Evolutionary conservation across 495 filamentous ascomycete genomes (phyloP).

Genomic region (Lophiotrema nucula): DNA sequence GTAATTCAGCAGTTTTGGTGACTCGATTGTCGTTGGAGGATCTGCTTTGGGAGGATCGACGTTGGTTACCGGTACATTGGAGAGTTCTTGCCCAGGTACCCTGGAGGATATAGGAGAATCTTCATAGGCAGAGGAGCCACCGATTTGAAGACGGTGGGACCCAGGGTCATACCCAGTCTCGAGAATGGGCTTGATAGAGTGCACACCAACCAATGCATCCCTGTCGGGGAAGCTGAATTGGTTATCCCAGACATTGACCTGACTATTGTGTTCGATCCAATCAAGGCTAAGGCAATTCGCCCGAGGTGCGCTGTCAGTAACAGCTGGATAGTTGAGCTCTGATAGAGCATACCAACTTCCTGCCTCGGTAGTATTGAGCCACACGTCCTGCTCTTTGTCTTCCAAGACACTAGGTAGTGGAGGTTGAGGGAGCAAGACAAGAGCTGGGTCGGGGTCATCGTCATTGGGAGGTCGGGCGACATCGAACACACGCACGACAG

Average conservation of each 20-base stretch:
- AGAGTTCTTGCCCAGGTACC: background rate
- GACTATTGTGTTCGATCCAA: slow-evolving; percentile 8
- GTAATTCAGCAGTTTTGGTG: background rate
- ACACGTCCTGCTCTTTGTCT: slow-evolving; percentile 65
- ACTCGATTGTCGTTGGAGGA: background rate
- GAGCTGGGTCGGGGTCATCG: slow-evolving; percentile 55
- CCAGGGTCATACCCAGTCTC: slow-evolving; percentile 1
- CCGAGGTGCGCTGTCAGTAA: slow-evolving; percentile 64
- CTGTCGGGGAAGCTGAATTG: slow-evolving; percentile 24
- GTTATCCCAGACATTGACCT: slow-evolving; percentile 17
- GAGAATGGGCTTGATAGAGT: slow-evolving; percentile 1
- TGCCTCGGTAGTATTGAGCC: slow-evolving; percentile 78
- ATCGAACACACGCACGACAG: slow-evolving; percentile 89
- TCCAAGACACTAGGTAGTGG: slow-evolving; percentile 61
- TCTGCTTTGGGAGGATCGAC: background rate
- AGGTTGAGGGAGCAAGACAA: slow-evolving; percentile 86
- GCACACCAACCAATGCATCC: slow-evolving; percentile 25
- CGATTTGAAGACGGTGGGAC: background rate
- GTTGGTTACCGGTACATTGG: too few relatives aligned
- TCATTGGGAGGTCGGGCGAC: slow-evolving; percentile 68
- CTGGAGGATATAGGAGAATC: background rate
- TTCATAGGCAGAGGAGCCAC: background rate
- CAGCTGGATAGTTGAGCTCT: slow-evolving; percentile 77
- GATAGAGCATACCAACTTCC: slow-evolving; percentile 96
- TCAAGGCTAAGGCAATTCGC: slow-evolving; percentile 62